phyloP scores from a whole-genome alignment of 345 rosid genomes.

The Laguncularia racemosa region DNA sequence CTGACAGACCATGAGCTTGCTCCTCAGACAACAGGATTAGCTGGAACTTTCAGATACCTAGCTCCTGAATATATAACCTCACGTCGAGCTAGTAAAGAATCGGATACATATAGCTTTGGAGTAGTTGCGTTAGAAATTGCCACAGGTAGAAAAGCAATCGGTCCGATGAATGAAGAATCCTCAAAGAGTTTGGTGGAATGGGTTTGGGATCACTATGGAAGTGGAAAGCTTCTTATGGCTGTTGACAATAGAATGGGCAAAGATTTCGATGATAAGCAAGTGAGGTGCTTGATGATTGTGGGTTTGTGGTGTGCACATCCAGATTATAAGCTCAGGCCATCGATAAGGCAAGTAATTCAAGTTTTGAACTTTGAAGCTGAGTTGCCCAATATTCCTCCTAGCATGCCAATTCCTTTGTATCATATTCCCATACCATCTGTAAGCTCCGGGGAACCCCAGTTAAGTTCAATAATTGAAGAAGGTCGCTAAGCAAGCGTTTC shows the following conservation, averaged over 20 bases:
- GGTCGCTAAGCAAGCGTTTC: constrained; percentile 26
- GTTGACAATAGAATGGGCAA: constrained; percentile 26
- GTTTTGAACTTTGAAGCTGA: constrained; percentile 34
- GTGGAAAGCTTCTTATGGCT: constrained; percentile 11
- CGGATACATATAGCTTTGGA: too few relatives aligned
- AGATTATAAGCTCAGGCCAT: constrained; percentile 31
- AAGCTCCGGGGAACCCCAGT: constrained; percentile 23
- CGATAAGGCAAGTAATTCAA: constrained; percentile 46
- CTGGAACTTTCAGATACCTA: constrained; percentile 46
- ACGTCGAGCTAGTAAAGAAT: too few relatives aligned
- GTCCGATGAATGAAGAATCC: constrained; percentile 9
- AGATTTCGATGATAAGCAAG: constrained; percentile 31
- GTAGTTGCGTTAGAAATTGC: too few relatives aligned
- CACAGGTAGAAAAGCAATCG: constrained; percentile 29
- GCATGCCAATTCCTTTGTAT: constrained; percentile 36
- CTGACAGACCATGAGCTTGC: constrained; percentile 40
- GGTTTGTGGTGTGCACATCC: constrained; percentile 67
- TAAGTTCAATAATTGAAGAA: constrained; percentile 13
- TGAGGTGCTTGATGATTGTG: constrained; percentile 29
- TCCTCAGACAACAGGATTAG: constrained; percentile 38
- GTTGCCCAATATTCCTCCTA: constrained; percentile 33
- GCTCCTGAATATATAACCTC: too few relatives aligned
- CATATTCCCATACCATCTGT: constrained; percentile 13
- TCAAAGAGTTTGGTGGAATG: constrained; percentile 35
- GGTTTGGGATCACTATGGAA: too few relatives aligned